Percentiles rank a stretch among this genome's conserved stretches.
Evolutionary conservation across 2,329 filamentous ascomycete species (phyloP).

Genomic region (Lasiodiplodia sp.): DNA sequence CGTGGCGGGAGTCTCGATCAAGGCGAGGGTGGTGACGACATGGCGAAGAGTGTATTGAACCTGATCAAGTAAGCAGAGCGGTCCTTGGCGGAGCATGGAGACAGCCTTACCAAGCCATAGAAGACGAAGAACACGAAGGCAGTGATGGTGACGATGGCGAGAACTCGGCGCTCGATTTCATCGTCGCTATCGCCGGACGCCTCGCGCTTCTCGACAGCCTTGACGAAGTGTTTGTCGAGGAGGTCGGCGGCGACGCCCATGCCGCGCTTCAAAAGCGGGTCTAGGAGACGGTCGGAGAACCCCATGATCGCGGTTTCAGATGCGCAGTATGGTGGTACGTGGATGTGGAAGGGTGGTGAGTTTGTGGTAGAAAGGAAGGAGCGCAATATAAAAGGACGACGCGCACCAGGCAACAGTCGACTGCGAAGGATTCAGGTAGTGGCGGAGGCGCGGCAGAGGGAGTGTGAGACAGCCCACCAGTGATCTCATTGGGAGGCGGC

Average conservation of each 20-base stretch:
- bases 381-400: neutral
- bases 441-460: constrained; percentile 21
- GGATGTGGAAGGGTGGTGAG: neutral
- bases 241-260: constrained; percentile 30
- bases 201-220: constrained; percentile 29
- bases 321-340: constrained; percentile 10
- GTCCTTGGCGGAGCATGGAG: neutral
- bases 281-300: constrained; percentile 33
- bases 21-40: constrained; percentile 67
- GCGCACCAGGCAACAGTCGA: constrained; percentile 22
- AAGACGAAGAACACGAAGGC: constrained; percentile 51
- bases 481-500: constrained; percentile 18
- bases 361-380: constrained; percentile 2
- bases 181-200: constrained; percentile 34
- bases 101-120: constrained; percentile 48
- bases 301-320: constrained; percentile 32
- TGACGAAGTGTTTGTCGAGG: constrained; percentile 8
- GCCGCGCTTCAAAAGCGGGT: constrained; percentile 42
- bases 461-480: neutral
- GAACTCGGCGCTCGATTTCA: constrained; percentile 43
- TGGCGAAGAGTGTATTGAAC: constrained; percentile 65
- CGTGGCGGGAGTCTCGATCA: constrained; percentile 67
- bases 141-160: constrained; percentile 43
- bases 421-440: neutral
- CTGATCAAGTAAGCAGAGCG: constrained; percentile 33